phyloP scores from a whole-genome alignment of 371 early-diverging fungal species.

The Coemansia sp. region DNA sequence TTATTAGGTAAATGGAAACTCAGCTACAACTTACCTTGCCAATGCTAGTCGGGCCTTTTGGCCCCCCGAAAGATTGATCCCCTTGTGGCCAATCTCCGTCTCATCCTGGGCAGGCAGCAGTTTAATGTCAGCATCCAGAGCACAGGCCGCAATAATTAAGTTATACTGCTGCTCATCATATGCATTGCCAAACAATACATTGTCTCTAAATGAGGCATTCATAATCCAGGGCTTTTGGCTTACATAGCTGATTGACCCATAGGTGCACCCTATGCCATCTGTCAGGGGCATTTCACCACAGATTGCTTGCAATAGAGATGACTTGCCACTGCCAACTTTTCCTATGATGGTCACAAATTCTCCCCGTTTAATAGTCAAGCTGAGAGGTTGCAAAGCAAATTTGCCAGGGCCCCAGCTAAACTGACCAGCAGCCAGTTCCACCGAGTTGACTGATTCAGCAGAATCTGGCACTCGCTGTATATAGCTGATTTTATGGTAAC shows the following conservation, averaged over 20 bases:
- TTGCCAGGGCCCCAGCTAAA: constrained; percentile 19
- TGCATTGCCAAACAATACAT: not conserved
- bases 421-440: not conserved
- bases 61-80: not conserved
- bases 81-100: not conserved
- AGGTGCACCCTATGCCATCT: not conserved
- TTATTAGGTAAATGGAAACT: not conserved
- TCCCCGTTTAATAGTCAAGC: constrained; percentile 58
- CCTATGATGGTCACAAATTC: constrained; percentile 4
- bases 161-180: not conserved
- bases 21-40: not conserved
- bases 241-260: not conserved
- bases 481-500: not conserved
- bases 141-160: not conserved
- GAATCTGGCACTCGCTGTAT: not conserved
- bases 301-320: not conserved
- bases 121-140: not conserved
- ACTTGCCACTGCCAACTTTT: constrained; percentile 2
- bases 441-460: not conserved
- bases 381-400: constrained; percentile 69
- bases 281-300: constrained; percentile 2
- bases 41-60: constrained; percentile 1
- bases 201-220: not conserved
- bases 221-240: constrained; percentile 1
- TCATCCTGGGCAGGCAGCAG: not conserved